These are phyloP conservation scores for Candida khao-thaluensis DNA, from an alignment of 805 yeast species.

Conservation along the genomic window DNA sequence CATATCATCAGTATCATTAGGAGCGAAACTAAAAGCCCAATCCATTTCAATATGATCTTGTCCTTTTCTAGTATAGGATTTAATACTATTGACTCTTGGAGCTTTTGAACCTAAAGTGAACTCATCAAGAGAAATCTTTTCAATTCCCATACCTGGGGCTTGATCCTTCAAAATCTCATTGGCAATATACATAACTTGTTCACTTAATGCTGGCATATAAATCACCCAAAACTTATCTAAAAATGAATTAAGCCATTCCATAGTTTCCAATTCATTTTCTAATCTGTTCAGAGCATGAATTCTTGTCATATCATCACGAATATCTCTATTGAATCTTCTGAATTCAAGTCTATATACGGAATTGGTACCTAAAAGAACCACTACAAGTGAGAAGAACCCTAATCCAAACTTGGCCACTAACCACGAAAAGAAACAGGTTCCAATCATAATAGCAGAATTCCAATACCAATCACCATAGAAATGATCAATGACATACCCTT, in stretches of 20 bases:
- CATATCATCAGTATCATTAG: conserved; percentile 82
- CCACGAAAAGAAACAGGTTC: conserved; percentile 76
- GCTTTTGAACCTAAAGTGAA: conserved; percentile 81
- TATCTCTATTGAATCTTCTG: conserved; percentile 70
- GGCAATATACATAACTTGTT: conserved; percentile 68
- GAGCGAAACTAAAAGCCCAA: conserved; percentile 79
- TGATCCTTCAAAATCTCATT: conserved; percentile 65
- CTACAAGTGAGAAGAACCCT: conserved; percentile 59
- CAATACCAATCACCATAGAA: conserved; percentile 72
- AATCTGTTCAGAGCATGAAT: conserved; percentile 59
- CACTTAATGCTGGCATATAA: conserved; percentile 82
- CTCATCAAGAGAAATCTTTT: conserved; percentile 67
- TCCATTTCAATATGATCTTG: conserved; percentile 74
- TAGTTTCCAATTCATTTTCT: conserved; percentile 65
- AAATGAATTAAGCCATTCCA: conserved; percentile 79
- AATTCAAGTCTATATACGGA: conserved; percentile 72
- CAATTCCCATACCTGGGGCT: conserved; percentile 83
- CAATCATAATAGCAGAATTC: conserved; percentile 62
- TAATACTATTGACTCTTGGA: conserved; percentile 69
- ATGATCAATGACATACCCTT: conserved; percentile 63
- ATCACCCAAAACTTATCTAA: conserved; percentile 83
- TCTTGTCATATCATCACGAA: conserved; percentile 75
- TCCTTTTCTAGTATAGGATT: conserved; percentile 70
- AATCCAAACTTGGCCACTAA: conserved; percentile 58
- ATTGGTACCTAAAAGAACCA: conserved; percentile 59